Base-by-base conservation (phyloP, 306 rosid species). In the Amphicarpaea edgeworthii region DNA sequence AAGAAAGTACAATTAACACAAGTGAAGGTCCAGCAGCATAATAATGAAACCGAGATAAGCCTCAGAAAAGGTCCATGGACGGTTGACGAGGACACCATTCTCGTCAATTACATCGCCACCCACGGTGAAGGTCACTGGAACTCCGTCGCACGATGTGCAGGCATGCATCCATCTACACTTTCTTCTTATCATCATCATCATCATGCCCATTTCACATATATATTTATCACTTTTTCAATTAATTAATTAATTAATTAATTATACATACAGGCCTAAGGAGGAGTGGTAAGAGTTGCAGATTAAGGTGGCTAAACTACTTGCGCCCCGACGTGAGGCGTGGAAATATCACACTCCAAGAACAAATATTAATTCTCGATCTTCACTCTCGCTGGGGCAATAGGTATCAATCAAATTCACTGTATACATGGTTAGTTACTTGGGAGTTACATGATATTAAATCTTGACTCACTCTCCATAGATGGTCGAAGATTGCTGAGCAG, bases 401-500 rank as follows among this genome's bases (percentile, higher is more conserved):
- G 93, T 72, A n/a, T n/a, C n/a, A n/a, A 66, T n/a, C 38, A 54
- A 53, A 3, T 38, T 54, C 15, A 17, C n/a, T n/a, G n/a, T n/a
- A n/a, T n/a, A n/a, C n/a, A n/a, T n/a, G n/a, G n/a, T n/a, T n/a
- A n/a, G n/a, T n/a, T n/a, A n/a, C n/a, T n/a, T n/a, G n/a, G n/a
- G n/a, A n/a, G n/a, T n/a, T n/a, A n/a, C n/a, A n/a, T n/a, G n/a
- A n/a, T n/a, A n/a, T n/a, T n/a, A n/a, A n/a, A n/a, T n/a, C n/a
- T n/a, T n/a, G n/a, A n/a, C n/a, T n/a, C n/a, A n/a, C n/a, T n/a
- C n/a, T n/a, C n/a, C n/a, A 17, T 63, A 92, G 97, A 68, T 93
- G 98, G 98, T 93, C 98, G 2, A 93, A 90, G 68, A 93, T 93
- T 24, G 98, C 98, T 2, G 88, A 89, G 11, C 87, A 89, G 4